Evolutionary conservation across 768 basidiomycete species (phyloP), one percentile per base, ranked within the genome.

Genomic region (Sarcomyxa edulis): DNA sequence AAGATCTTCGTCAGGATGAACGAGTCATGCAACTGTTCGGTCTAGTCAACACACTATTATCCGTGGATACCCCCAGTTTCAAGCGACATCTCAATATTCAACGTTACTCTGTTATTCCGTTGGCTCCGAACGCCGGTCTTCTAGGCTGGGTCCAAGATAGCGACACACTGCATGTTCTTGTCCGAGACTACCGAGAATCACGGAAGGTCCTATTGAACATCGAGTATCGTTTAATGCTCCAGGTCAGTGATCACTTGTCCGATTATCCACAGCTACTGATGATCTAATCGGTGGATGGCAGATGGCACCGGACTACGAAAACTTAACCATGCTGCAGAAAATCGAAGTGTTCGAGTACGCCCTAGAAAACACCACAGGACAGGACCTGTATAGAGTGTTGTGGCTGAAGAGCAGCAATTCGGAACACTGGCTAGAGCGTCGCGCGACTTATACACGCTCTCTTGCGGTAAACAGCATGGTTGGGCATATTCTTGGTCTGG

Each of bases 301-400:
- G 93, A 98, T 97, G 95, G 96, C 96, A 7, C 95, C 96, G 7
- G 95, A 98, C 55, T 99, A 98, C 59, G 95, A 98, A 59, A 89
- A 84, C 51, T 68, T 98, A 21, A 91, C 85, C 21, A 68, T 97
- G 4, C 74, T 99, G 35, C 95, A 99, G 58, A 99, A 99, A 68
- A 89, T 99, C 27, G 96, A 99, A 56, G 96, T 99, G 3, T 99
- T 99, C 63, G 93, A 98, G 60, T 97, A 98, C 50, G 94, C 96
- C 5, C 71, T 98, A 30, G 94, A 98, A 60, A 97, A 98, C 53
- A 98, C 96, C 2, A 97, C 93, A 0, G 96, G 96, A 1, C 96
- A 98, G 61, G 96, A 99, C 55, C 69, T 99, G 9, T 99, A 99
- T 59, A 73, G 92, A 9, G 92, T 99, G 7, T 65, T 99, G 10